phyloP scores from a whole-genome alignment of 2,329 filamentous ascomycete species.

The Teratosphaeria zuluensis region DNA sequence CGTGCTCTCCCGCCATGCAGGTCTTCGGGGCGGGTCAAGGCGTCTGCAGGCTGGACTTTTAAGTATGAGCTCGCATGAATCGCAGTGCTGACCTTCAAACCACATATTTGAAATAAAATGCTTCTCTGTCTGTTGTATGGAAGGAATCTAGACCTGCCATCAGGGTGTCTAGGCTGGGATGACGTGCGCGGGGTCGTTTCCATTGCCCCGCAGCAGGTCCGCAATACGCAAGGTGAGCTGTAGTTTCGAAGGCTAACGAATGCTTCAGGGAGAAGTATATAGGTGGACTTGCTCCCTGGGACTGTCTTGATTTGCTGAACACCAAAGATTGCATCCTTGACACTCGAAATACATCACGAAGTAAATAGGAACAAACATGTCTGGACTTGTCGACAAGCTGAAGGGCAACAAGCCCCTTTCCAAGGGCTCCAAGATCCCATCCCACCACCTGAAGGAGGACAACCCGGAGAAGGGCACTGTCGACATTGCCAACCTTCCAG shows the following conservation, averaged over 20 bases:
- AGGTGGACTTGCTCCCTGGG: not conserved
- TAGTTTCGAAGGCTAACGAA: not conserved
- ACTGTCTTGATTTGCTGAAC: not conserved
- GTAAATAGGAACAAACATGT: not conserved
- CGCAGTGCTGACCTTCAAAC: not conserved
- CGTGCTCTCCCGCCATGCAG: not conserved
- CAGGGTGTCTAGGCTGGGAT: not conserved
- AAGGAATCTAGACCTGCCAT: not conserved
- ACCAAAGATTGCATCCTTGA: not conserved
- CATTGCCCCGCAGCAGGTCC: not conserved
- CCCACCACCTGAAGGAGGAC: slow-evolving; percentile 14
- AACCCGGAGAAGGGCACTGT: slow-evolving; percentile 17
- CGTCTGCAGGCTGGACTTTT: not conserved
- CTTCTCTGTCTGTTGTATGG: too few species aligned
- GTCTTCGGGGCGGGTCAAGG: not conserved
- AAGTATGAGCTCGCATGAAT: not conserved
- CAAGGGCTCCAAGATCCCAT: slow-evolving; percentile 14
- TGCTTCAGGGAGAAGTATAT: not conserved
- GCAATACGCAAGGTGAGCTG: not conserved
- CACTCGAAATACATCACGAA: not conserved
- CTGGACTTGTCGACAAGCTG: not conserved
- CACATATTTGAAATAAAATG: not conserved
- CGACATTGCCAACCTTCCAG: slow-evolving; percentile 12
- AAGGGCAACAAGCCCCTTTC: slow-evolving; percentile 4
- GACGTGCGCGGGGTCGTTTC: not conserved